Conservation (phyloP, 805 yeast species). For the Candida hungchunana region DNA sequence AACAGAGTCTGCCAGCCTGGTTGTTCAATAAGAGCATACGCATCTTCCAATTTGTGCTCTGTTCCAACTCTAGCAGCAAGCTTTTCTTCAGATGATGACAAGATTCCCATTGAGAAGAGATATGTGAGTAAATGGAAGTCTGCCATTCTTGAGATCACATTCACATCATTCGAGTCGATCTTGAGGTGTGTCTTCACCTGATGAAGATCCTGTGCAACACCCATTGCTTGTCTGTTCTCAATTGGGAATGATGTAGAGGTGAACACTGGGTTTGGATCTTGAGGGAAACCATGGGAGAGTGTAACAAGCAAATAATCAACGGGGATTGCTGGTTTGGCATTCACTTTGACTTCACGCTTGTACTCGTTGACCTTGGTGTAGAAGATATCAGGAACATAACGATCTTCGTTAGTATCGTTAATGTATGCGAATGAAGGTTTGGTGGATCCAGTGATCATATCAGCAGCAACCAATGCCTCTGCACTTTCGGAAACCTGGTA, state of each 20-base stretch:
- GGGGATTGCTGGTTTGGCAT: constrained; percentile 90
- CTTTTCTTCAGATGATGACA: constrained; percentile 51
- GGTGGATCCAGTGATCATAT: constrained; percentile 79
- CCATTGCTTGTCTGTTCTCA: constrained; percentile 74
- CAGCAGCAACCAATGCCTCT: constrained; percentile 84
- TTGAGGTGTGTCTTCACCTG: constrained; percentile 50
- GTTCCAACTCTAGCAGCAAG: constrained; percentile 46
- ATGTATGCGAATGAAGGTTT: constrained; percentile 86
- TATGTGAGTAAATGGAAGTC: constrained; percentile 77
- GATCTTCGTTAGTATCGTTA: constrained; percentile 60
- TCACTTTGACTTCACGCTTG: constrained; percentile 77
- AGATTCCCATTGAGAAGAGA: constrained; percentile 50
- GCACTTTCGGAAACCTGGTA: constrained; percentile 88
- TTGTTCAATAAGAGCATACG: constrained; percentile 46
- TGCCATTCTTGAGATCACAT: constrained; percentile 37
- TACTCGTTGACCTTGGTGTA: constrained; percentile 85
- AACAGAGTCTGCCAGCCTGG: constrained; percentile 83
- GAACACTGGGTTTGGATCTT: constrained; percentile 49
- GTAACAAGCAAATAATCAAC: constrained; percentile 87
- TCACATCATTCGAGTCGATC: constrained; percentile 25
- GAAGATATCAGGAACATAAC: constrained; percentile 94
- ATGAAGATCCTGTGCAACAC: constrained; percentile 64
- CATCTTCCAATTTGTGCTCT: constrained; percentile 38
- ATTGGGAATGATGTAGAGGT: constrained; percentile 54
- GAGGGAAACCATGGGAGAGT: constrained; percentile 89